phyloP scores from a whole-genome alignment of 352 stramenopile species.

The Pythium diclinum region DNA sequence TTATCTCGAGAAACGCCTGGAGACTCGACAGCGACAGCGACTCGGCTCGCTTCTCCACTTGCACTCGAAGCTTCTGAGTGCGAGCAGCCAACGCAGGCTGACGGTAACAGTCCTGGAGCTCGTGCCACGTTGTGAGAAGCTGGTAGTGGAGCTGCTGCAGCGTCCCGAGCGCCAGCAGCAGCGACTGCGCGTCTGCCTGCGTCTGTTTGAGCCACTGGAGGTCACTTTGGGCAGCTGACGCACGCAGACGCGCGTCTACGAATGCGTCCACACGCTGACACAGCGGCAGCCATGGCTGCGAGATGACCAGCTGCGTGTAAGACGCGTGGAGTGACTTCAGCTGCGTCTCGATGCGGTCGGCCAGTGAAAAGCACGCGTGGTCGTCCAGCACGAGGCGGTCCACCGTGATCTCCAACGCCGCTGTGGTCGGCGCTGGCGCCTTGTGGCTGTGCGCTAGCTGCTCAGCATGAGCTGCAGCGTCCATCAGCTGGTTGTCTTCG shows the following conservation, averaged over 20 bases:
- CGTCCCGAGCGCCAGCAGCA: constrained; percentile 39
- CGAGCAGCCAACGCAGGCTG: constrained; percentile 10
- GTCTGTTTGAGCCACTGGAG: constrained; percentile 23
- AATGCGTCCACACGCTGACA: constrained; percentile 46
- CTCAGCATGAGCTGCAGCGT: background rate
- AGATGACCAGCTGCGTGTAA: constrained; percentile 52
- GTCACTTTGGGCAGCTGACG: background rate
- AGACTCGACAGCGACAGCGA: constrained; percentile 37
- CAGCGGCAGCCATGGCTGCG: constrained; percentile 47
- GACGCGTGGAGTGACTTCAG: constrained; percentile 51
- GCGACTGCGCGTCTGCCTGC: constrained; percentile 33
- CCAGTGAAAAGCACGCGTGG: constrained; percentile 58
- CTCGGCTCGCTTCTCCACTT: constrained; percentile 26
- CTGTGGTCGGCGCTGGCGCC: background rate
- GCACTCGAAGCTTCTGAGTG: constrained; percentile 17
- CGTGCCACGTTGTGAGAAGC: constrained; percentile 43
- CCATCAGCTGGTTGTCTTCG: background rate
- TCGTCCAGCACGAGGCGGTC: constrained; percentile 72
- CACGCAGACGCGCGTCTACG: constrained; percentile 20
- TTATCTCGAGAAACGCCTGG: constrained; percentile 42
- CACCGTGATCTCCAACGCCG: constrained; percentile 50
- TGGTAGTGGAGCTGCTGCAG: constrained; percentile 60
- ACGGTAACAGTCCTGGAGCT: constrained; percentile 44
- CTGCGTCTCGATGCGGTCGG: constrained; percentile 62
- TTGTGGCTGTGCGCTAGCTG: background rate